These are phyloP conservation scores for Metschnikowia santaceciliae DNA, from an alignment of 805 yeast genomes.

Conservation along the genomic window DNA sequence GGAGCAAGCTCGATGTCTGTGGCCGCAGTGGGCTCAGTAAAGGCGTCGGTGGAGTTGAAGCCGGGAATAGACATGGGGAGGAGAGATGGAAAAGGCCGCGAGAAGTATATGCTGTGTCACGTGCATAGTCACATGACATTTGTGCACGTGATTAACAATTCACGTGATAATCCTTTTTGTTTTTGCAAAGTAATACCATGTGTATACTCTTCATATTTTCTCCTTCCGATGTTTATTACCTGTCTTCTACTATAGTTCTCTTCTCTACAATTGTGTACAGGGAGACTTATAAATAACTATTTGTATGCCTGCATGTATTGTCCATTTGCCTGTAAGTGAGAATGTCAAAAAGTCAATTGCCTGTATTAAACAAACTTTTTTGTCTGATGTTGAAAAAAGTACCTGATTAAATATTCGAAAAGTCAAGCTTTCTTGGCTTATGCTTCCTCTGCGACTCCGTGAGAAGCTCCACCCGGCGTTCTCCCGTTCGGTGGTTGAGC, in stretches of 20 bases:
- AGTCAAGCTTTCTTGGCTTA: constrained; percentile 37
- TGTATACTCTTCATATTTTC: too few relatives aligned
- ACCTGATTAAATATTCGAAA: constrained; percentile 11
- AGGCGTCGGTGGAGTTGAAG: constrained; percentile 5
- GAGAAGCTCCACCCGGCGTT: constrained; percentile 26
- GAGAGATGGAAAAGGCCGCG: background rate
- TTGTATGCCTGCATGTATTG: too few relatives aligned
- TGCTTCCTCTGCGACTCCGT: constrained; percentile 28
- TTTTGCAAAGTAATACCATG: too few relatives aligned
- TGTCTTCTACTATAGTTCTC: too few relatives aligned
- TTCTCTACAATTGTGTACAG: too few relatives aligned
- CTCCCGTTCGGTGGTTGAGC: constrained; percentile 41
- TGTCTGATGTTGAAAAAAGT: too few relatives aligned
- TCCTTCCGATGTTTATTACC: too few relatives aligned
- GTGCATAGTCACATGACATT: background rate
- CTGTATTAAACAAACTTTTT: too few relatives aligned
- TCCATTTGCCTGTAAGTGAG: too few relatives aligned
- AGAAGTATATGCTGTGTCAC: background rate
- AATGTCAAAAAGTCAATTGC: too few relatives aligned
- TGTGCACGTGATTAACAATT: background rate
- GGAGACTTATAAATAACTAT: too few relatives aligned
- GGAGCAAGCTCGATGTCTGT: constrained; percentile 27
- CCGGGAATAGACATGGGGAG: constrained; percentile 17
- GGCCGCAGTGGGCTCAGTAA: constrained; percentile 4
- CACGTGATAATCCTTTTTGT: too few relatives aligned